Evolutionary conservation across 2,329 filamentous ascomycete species (phyloP), one percentile per base, ranked within the genome.

Genomic region (Aspergillus quadrilineatus): DNA sequence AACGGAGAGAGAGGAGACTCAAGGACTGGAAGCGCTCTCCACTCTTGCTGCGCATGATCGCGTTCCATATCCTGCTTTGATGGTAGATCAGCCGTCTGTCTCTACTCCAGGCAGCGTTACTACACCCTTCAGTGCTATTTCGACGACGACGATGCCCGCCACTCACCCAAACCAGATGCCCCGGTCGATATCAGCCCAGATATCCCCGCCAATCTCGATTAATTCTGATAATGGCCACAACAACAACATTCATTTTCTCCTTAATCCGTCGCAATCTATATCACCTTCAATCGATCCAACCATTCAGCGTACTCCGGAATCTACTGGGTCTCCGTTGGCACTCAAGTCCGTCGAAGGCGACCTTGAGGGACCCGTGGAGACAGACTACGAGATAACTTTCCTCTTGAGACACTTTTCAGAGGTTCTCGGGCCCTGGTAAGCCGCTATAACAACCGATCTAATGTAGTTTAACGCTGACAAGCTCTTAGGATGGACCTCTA

Each of bases 361-460:
- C 57, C 42, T 63, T 22, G 67, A 74, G 22, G 58, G 58, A 4
- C 60, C 69, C 22, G 66, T 66, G 14, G 76, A 80, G 30, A 70
- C 65, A 32, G 81, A 85, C 50, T 80, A 83, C 60, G 83, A 86
- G 63, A 77, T 82, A 56, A 80, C 82, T n/a, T 86, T 82, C 62
- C 74, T 86, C 1, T 71, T 86, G 49, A 74, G 83, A 28, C 82
- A 85, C 68, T 86, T 85, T 65, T 81, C 82, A 2, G 83, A 86
- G 68, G 79, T 78, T 0, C 78, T 83, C 26, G 84, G 83, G 6
- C 80, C 82, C 62, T 86, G 84, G 83, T 79, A 67, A 65, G 75
- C 52, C 14, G 5, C 12, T 15, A 34, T 29, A 6, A 12, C 7
- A 45, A 4, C 9, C 29, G 3, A 15, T 26, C 12, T 17, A 15